Evolutionary conservation across 345 rosid species (phyloP).

Genomic region (Arabis alpina): DNA sequence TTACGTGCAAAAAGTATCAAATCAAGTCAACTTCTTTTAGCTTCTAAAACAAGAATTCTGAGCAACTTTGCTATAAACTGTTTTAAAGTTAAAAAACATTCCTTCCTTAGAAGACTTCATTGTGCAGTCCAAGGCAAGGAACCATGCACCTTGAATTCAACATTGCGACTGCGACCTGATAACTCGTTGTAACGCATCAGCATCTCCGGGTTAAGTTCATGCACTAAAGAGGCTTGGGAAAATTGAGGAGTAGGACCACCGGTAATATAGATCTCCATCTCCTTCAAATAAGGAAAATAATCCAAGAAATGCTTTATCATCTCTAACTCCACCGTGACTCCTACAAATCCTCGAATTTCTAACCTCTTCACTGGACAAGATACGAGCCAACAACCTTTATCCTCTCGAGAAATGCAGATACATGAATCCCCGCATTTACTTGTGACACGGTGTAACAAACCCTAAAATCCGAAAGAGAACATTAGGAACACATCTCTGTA

Average conservation of each 20-base stretch:
- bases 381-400: conserved; percentile 1
- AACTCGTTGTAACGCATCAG: neutral
- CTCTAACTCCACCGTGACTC: too few species aligned
- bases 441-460: conserved; percentile 12
- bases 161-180: neutral
- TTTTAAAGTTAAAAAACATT: too few species aligned
- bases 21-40: too few species aligned
- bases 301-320: conserved; percentile 18
- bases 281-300: neutral
- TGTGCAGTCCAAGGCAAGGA: too few species aligned
- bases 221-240: neutral
- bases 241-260: neutral
- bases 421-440: conserved; percentile 10
- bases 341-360: conserved; percentile 18
- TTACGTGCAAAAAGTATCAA: too few species aligned
- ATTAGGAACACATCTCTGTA: neutral
- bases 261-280: neutral
- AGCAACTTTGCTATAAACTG: too few species aligned
- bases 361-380: conserved; percentile 27
- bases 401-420: conserved; percentile 5
- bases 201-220: neutral
- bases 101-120: too few species aligned
- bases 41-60: too few species aligned
- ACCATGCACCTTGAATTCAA: neutral
- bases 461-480: neutral